Evolutionary conservation across 2,329 filamentous ascomycete species (phyloP).

Genomic region (Sporothrix mexicana): DNA sequence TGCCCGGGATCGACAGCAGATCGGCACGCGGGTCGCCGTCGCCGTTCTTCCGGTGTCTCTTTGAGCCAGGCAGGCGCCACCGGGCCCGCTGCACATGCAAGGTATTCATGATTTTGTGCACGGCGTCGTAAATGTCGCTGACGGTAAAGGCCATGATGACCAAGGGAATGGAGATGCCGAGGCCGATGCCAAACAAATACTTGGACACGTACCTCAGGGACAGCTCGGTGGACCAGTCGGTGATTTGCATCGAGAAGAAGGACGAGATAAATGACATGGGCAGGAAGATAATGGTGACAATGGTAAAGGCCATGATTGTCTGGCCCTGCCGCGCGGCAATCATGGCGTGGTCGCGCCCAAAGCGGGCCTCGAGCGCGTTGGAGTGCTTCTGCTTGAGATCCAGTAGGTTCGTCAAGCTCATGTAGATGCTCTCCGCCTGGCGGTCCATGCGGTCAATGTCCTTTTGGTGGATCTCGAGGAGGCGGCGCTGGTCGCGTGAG

Average conservation of each 20-base stretch:
- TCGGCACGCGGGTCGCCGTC: background rate
- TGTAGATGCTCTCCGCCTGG: conserved; percentile 65
- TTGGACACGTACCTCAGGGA: conserved; percentile 41
- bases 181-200: conserved; percentile 48
- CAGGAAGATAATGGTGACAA: conserved; percentile 54
- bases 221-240: conserved; percentile 51
- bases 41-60: background rate
- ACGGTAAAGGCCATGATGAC: conserved; percentile 49
- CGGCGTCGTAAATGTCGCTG: conserved; percentile 43
- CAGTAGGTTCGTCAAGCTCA: conserved; percentile 65
- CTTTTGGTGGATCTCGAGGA: conserved; percentile 62
- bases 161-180: conserved; percentile 49
- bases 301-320: conserved; percentile 54
- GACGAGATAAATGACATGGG: conserved; percentile 53
- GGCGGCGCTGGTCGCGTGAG: conserved; percentile 62
- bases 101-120: conserved; percentile 28
- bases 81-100: background rate
- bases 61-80: background rate
- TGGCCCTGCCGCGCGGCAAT: conserved; percentile 60
- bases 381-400: conserved; percentile 73
- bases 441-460: conserved; percentile 69
- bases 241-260: conserved; percentile 52
- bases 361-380: conserved; percentile 69
- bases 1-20: background rate
- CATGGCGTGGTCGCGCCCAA: conserved; percentile 64